Evolutionary conservation across 441 rosid genomes (phyloP).

Genomic region (Croton setiger): DNA sequence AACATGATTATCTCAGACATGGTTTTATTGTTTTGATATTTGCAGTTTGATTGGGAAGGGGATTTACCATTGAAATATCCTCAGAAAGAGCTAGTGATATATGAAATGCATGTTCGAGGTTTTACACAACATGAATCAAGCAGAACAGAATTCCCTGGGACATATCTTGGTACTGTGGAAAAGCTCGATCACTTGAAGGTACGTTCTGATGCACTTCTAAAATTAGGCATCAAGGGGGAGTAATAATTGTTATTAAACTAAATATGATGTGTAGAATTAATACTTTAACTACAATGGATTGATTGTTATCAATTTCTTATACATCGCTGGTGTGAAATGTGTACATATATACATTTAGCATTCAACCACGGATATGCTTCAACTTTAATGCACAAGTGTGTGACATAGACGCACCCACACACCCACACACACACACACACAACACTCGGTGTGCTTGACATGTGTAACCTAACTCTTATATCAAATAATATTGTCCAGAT

Average conservation of each 20-base stretch:
- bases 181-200: constrained; percentile 97
- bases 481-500: too few species aligned
- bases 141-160: constrained; percentile 66
- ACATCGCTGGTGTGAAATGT: too few species aligned
- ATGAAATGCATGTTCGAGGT: constrained; percentile 96
- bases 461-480: too few species aligned
- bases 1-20: constrained; percentile 10
- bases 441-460: too few species aligned
- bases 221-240: background rate
- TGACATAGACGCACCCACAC: too few species aligned
- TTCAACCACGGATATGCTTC: too few species aligned
- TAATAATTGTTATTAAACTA: background rate
- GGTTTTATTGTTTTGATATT: constrained; percentile 19
- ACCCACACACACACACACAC: too few species aligned
- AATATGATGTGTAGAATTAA: background rate
- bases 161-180: constrained; percentile 76
- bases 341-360: too few species aligned
- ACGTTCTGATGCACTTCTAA: constrained; percentile 16
- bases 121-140: constrained; percentile 90
- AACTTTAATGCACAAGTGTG: too few species aligned
- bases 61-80: constrained; percentile 75
- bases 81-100: constrained; percentile 69
- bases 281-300: background rate
- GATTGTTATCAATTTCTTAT: constrained; percentile 3
- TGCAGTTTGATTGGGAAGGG: constrained; percentile 98